Evolutionary conservation across 2,329 filamentous ascomycete species (phyloP).

Genomic region (Calycina herbarum): DNA sequence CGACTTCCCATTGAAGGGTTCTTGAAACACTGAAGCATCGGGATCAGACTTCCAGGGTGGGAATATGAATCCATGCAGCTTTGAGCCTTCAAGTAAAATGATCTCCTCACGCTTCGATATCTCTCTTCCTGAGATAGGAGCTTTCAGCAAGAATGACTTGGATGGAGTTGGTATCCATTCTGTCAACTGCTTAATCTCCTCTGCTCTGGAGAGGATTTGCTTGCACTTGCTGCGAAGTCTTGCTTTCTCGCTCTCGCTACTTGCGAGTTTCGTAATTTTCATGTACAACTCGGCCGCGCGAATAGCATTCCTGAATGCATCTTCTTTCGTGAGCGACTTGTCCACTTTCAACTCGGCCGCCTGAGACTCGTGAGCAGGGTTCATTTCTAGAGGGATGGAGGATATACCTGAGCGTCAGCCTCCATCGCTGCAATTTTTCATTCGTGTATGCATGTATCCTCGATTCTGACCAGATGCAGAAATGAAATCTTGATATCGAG

Average conservation of each 20-base stretch:
- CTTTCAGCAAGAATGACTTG: slow-evolving; percentile 33
- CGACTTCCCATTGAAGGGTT: slow-evolving; percentile 44
- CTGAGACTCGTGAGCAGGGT: slow-evolving; percentile 40
- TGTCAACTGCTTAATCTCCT: slow-evolving; percentile 64
- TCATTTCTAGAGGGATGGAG: background rate
- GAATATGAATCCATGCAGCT: slow-evolving; percentile 79
- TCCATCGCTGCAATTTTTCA: slow-evolving; percentile 3
- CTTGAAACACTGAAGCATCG: slow-evolving; percentile 59
- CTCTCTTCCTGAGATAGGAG: slow-evolving; percentile 53
- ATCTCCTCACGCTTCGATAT: slow-evolving; percentile 72
- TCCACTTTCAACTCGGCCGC: slow-evolving; percentile 54
- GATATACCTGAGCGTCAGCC: slow-evolving; percentile 45
- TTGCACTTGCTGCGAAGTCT: slow-evolving; percentile 69
- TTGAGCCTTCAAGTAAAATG: slow-evolving; percentile 74
- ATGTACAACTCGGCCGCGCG: slow-evolving; percentile 79
- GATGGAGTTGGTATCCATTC: slow-evolving; percentile 25
- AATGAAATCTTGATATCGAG: background rate
- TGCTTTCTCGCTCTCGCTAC: slow-evolving; percentile 61
- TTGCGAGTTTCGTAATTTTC: slow-evolving; percentile 65
- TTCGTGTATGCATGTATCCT: background rate
- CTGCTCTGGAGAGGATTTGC: slow-evolving; percentile 69
- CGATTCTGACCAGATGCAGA: background rate
- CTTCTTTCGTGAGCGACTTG: slow-evolving; percentile 52
- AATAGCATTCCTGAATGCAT: slow-evolving; percentile 75
- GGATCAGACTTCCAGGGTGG: slow-evolving; percentile 78